Evolutionary conservation across 208 protist genomes (phyloP), one percentile per base, ranked within the genome.

Genomic region (Zelonia costaricensis): DNA sequence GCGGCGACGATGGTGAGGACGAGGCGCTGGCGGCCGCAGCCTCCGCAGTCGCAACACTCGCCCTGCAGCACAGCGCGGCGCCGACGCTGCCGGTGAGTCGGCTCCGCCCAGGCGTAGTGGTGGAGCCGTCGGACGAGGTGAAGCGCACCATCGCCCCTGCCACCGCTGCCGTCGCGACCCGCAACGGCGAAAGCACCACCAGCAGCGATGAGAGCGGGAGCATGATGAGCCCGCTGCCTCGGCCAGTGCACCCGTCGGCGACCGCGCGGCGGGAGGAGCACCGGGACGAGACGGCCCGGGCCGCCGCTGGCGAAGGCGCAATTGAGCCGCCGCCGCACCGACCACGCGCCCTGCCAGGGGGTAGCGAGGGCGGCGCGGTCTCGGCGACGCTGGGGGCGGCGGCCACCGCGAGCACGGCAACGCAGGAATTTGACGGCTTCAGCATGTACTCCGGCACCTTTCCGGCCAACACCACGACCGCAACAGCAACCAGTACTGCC

Each of bases 211-310:
- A 40, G 22, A 51, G 55, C 35, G 44, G 54, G 62, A 69, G 60
- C n/a, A 76, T 62, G 38, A 43, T 75, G 52, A 83, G 73, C 25
- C 71, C 71, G 7, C 30, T 79, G 35, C 71, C 71, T 0, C 67
- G 68, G 0, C 72, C 68, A 16, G 62, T 78, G 51, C 22, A 39
- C 4, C 39, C 55, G 0, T 16, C 13, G 7, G 5, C 59, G 28
- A 51, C 22, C 7, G 18, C n/a, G 12, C 22, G 57, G 10, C 7
- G n/a, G 33, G 15, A 27, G 31, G 35, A 40, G 9, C 10, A 51
- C 10, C 13, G 31, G 20, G 49, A 47, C 2, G 49, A 46, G 1
- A 27, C 10, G 20, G 45, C 27, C 28, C 16, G 12, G 33, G 10
- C 52, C 9, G 28, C 18, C 10, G 10, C 33, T 57, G 33, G 28